These are phyloP conservation scores for Cnidoscolus chayamansa DNA, from an alignment of 441 rosid species.

Conservation along the genomic window DNA sequence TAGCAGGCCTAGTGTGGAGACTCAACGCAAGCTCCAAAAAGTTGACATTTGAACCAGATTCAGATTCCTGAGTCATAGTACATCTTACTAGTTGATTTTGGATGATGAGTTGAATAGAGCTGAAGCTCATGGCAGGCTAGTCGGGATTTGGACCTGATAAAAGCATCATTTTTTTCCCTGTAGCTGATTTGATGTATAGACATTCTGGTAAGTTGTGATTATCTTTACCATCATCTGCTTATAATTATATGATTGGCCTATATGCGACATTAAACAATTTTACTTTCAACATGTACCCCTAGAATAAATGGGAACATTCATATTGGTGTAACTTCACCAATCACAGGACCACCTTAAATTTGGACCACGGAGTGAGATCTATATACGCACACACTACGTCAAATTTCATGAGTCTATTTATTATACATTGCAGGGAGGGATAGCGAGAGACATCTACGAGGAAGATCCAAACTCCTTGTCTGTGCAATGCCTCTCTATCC, in stretches of 20 bases:
- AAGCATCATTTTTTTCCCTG: not conserved
- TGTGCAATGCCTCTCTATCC: not conserved
- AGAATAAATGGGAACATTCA: not conserved
- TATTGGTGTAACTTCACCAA: not conserved
- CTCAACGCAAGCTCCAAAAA: too few relatives aligned
- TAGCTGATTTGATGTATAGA: not conserved
- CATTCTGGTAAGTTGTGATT: not conserved
- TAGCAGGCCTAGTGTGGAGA: too few relatives aligned
- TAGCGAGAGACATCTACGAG: not conserved
- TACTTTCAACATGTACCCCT: not conserved
- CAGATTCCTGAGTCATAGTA: constrained; percentile 30
- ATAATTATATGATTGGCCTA: not conserved
- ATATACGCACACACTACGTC: too few relatives aligned
- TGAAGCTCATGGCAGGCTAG: not conserved
- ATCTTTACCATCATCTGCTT: not conserved
- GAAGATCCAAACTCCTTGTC: not conserved
- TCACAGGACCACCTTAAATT: too few relatives aligned
- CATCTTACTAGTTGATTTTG: not conserved
- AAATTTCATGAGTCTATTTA: not conserved
- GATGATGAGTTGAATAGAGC: not conserved
- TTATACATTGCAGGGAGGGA: not conserved
- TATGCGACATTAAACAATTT: not conserved
- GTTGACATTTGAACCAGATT: constrained; percentile 39
- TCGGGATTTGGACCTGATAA: not conserved
- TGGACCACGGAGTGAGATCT: too few relatives aligned